Conservation (phyloP, 495 filamentous ascomycete species). For the Penicillium bialowiezense region DNA sequence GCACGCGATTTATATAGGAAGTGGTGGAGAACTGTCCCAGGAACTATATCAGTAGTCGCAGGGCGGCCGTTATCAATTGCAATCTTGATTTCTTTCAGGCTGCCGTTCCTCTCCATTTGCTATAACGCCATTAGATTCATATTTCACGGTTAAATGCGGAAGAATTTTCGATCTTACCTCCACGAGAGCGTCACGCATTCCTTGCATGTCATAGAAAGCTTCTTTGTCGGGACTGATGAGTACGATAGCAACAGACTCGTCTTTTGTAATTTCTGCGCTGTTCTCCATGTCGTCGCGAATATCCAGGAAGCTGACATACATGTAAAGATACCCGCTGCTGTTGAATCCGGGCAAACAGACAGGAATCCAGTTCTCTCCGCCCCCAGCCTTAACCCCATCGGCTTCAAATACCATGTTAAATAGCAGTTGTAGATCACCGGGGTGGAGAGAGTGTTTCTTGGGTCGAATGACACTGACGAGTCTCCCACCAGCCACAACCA, state of each 20-base stretch:
- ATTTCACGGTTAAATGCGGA: background rate
- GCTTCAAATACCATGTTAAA: constrained; percentile 99
- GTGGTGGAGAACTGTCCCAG: constrained; percentile 76
- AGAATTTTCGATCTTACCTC: constrained; percentile 36
- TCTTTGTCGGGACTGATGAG: constrained; percentile 92
- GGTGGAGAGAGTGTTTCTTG: constrained; percentile 92
- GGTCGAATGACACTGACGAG: constrained; percentile 93
- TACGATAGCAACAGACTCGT: constrained; percentile 83
- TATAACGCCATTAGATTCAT: constrained; percentile 13
- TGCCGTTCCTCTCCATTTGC: constrained; percentile 72
- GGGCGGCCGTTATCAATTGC: constrained; percentile 72
- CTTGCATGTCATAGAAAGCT: constrained; percentile 82
- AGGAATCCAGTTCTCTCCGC: constrained; percentile 96
- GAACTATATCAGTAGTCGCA: constrained; percentile 67
- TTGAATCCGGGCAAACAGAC: constrained; percentile 97
- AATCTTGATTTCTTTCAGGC: constrained; percentile 67
- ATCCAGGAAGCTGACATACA: constrained; percentile 93
- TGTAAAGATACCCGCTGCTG: constrained; percentile 94
- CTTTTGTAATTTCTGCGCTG: constrained; percentile 42
- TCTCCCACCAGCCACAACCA: constrained; percentile 89
- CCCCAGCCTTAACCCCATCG: constrained; percentile 79
- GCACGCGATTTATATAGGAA: constrained; percentile 91
- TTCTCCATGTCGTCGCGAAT: constrained; percentile 33
- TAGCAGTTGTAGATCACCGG: constrained; percentile 90
- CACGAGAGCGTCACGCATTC: constrained; percentile 80